These are phyloP conservation scores for Medicago ruthenica DNA, from an alignment of 306 rosid species.

Conservation along the genomic window DNA sequence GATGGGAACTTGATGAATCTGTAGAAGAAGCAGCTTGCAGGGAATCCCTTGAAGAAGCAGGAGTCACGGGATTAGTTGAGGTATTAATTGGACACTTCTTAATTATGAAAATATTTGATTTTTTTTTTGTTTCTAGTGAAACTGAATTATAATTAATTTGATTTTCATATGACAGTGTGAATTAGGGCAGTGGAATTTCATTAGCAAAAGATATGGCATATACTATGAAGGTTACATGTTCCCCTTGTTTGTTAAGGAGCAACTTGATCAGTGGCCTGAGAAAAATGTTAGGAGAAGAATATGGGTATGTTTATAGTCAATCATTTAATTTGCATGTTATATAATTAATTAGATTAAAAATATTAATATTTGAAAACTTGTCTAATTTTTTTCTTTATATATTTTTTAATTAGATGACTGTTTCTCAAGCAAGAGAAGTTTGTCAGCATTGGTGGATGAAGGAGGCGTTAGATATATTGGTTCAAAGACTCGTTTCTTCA, in stretches of 20 bases:
- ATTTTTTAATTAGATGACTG: slow-evolving; percentile 61
- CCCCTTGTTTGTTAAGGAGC: slow-evolving; percentile 84
- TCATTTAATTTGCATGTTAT: background rate
- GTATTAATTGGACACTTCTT: slow-evolving; percentile 39
- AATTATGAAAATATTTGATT: background rate
- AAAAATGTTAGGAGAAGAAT: slow-evolving; percentile 68
- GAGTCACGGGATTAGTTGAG: slow-evolving; percentile 85
- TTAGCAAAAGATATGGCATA: slow-evolving; percentile 84
- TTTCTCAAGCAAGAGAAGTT: slow-evolving; percentile 75
- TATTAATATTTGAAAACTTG: background rate
- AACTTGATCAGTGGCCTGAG: slow-evolving; percentile 95
- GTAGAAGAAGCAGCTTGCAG: slow-evolving; percentile 89
- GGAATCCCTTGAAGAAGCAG: slow-evolving; percentile 96
- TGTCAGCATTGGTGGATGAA: slow-evolving; percentile 99
- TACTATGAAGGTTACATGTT: slow-evolving; percentile 94
- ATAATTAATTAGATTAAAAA: background rate
- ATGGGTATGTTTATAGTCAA: slow-evolving; percentile 66
- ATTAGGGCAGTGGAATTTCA: slow-evolving; percentile 91
- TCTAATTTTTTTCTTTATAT: background rate
- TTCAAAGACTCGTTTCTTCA: slow-evolving; percentile 58
- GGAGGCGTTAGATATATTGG: slow-evolving; percentile 89
- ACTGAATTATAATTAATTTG: background rate
- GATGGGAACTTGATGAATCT: slow-evolving; percentile 98
- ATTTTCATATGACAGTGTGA: slow-evolving; percentile 55
- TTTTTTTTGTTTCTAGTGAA: background rate